These are phyloP conservation scores for Wallacemonas sp. DNA, from an alignment of 208 protist genomes.

Conservation along the genomic window DNA sequence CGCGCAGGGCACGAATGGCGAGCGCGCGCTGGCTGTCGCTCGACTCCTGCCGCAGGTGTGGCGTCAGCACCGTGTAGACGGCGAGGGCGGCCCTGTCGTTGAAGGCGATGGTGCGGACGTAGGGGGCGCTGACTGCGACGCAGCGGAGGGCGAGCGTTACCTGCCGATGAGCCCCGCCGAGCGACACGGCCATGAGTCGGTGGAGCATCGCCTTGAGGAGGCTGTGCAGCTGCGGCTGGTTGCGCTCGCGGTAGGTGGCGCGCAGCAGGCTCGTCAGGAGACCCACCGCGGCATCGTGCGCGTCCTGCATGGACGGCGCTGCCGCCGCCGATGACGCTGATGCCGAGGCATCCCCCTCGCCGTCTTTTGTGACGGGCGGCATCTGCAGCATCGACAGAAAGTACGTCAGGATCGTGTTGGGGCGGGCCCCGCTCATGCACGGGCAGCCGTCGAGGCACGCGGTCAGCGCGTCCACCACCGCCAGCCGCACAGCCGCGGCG, in stretches of 20 bases:
- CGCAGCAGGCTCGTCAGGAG: conserved; percentile 39
- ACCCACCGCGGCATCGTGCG: conserved; percentile 34
- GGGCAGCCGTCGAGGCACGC: conserved; percentile 47
- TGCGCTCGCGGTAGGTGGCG: conserved; percentile 50
- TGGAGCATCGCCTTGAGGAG: conserved; percentile 37
- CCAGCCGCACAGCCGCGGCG: conserved; percentile 36
- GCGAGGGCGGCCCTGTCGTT: conserved; percentile 49
- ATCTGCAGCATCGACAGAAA: conserved; percentile 28
- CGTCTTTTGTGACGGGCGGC: conserved; percentile 14
- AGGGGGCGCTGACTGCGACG: conserved; percentile 61
- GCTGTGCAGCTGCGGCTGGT: conserved; percentile 64
- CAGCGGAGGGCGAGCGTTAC: conserved; percentile 31
- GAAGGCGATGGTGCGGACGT: conserved; percentile 65
- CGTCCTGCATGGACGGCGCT: conserved; percentile 24
- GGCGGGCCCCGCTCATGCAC: conserved; percentile 60
- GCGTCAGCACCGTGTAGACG: conserved; percentile 32
- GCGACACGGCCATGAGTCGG: conserved; percentile 14
- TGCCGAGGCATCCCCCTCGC: not conserved
- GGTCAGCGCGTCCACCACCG: conserved; percentile 51
- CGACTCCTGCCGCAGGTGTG: conserved; percentile 31
- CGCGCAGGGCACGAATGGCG: conserved; percentile 49
- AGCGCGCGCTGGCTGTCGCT: conserved; percentile 39
- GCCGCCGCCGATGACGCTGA: not conserved
- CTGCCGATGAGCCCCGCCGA: conserved; percentile 14
- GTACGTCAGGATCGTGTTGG: conserved; percentile 40